Evolutionary conservation across 306 rosid species (phyloP), one percentile per base, ranked within the genome.

Genomic region (Luffa acutangula): DNA sequence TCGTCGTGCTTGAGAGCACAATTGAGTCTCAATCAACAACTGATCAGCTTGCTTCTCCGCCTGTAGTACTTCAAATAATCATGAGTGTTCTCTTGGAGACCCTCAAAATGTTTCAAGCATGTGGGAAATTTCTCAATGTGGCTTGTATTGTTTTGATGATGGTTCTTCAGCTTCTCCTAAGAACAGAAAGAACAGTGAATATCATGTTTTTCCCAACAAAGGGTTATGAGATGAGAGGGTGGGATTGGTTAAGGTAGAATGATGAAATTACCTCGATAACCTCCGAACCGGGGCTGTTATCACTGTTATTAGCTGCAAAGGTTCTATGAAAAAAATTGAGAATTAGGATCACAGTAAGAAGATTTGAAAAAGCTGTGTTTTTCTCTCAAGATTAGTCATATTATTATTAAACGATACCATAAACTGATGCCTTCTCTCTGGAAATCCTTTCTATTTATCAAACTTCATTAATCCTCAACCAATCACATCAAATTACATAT

Each of bases 41-140:
- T 49, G 54, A 60, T 17, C 41, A 82, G 31, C 77, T 74, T 85
- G 86, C 80, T 89, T 77, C 88, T 91, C 58, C 90, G 78, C 37
- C 31, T 79, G 84, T 82, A 90, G 63, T 42, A 84, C 85, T 83
- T 85, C n/a, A 9, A 52, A 37, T 17, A 64, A 25, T 17, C 39
- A 66, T 33, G 34, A 34, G 18, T 78, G 53, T 31, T 75, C 36
- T 60, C 34, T 57, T 18, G 51, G 52, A 42, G 46, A 58, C 14
- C 82, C 60, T 66, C 75, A 60, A 53, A 79, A 17, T 59, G 53
- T 17, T 41, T 37, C 17, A 79, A 67, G 83, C 78, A 60, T n/a
- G 74, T 82, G 25, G 60, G 21, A 81, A 46, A 79, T 82, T 65
- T 84, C 76, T 76, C 83, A 33, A 53, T 69, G 25, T 80, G 52